Evolutionary conservation across 2,329 filamentous ascomycete species (phyloP).

Genomic region (Simplicillium sp.): DNA sequence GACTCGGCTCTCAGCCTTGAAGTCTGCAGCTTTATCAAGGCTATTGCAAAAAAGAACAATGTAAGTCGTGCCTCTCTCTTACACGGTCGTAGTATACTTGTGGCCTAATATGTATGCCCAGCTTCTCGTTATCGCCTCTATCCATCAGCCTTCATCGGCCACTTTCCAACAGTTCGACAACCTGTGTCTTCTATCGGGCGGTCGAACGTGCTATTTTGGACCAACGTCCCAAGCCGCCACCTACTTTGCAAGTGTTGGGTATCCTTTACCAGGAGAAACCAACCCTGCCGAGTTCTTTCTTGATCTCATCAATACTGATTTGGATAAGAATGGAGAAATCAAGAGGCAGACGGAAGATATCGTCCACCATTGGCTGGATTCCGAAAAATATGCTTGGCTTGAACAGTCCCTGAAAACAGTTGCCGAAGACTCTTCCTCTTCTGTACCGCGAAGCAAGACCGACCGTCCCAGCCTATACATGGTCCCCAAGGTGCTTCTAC

Average conservation of each 20-base stretch:
- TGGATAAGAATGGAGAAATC: constrained; percentile 40
- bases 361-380: too few relatives aligned
- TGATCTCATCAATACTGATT: constrained; percentile 71
- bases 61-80: constrained; percentile 25
- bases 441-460: too few relatives aligned
- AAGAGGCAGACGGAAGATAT: constrained; percentile 22
- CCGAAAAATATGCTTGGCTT: constrained; percentile 2
- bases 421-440: neutral
- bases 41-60: constrained; percentile 56
- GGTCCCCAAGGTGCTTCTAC: constrained; percentile 57
- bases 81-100: neutral
- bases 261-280: constrained; percentile 56
- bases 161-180: constrained; percentile 78
- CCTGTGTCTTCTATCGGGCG: constrained; percentile 61
- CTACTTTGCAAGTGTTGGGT: constrained; percentile 55
- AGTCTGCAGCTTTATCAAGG: constrained; percentile 63
- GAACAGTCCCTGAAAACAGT: neutral
- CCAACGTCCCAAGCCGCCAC: constrained; percentile 43
- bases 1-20: constrained; percentile 70
- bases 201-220: constrained; percentile 66
- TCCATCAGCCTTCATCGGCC: constrained; percentile 75
- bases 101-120: constrained; percentile 17
- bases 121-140: constrained; percentile 72
- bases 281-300: constrained; percentile 78
- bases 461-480: constrained; percentile 33